These are phyloP conservation scores for Colletotrichum sp. DNA, from an alignment of 2,329 filamentous ascomycete genomes.

Conservation along the genomic window DNA sequence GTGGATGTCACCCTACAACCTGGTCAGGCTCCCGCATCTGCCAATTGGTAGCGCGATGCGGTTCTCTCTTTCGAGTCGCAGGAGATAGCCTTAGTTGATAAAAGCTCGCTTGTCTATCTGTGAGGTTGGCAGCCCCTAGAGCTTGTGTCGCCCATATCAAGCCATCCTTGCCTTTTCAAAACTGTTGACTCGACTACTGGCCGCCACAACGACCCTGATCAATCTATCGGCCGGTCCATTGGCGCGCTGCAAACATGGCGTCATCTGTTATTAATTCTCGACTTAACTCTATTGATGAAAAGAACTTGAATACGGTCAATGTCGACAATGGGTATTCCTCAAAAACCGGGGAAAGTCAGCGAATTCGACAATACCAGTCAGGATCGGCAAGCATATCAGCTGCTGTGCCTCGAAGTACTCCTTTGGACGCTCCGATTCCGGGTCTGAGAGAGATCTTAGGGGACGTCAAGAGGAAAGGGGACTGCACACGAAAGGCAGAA, in stretches of 20 bases:
- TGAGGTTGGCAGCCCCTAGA: no score
- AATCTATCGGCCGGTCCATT: not conserved
- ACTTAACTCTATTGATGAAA: not conserved
- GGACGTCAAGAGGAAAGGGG: not conserved
- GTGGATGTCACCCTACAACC: not conserved
- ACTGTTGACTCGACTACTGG: accelerated
- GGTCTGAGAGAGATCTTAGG: not conserved
- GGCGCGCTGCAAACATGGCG: no score
- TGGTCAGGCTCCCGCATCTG: accelerated
- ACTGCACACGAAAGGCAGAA: not conserved
- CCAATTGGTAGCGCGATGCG: accelerated
- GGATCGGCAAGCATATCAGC: accelerated
- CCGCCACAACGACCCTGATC: not conserved
- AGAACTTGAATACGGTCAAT: not conserved
- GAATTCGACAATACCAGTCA: not conserved
- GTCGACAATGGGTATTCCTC: not conserved
- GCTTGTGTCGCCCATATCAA: not conserved
- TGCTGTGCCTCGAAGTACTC: not conserved
- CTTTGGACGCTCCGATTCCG: not conserved
- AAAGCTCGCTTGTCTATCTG: not conserved
- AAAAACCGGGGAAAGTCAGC: not conserved
- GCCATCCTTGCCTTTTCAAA: not conserved
- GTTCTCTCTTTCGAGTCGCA: accelerated
- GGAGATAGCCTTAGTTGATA: accelerated
- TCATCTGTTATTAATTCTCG: accelerated